A percentile compares a stretch with the other conserved stretches of the same genome.
Conservation (phyloP, 495 filamentous ascomycete species). For the Penicilliopsis zonata region DNA sequence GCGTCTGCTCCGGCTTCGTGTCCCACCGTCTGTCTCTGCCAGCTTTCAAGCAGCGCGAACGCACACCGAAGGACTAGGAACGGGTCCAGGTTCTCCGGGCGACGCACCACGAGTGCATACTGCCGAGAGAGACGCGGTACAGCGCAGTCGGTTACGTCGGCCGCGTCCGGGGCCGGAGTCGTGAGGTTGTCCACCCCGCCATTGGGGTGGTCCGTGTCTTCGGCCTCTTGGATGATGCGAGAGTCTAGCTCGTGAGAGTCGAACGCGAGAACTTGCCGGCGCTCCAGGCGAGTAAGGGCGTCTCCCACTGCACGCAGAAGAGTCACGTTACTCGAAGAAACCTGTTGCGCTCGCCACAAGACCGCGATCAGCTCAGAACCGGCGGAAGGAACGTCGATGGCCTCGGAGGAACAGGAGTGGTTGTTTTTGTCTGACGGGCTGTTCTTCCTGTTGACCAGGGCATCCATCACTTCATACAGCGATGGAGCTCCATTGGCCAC, state of each 20-base stretch:
- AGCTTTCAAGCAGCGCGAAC: background rate
- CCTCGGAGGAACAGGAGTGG: background rate
- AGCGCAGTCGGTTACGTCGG: background rate
- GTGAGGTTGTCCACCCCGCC: background rate
- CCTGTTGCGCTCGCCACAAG: background rate
- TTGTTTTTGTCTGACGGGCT: background rate
- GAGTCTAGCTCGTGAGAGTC: too few species aligned
- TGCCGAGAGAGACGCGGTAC: background rate
- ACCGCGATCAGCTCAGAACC: background rate
- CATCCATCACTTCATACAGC: slow-evolving; percentile 2
- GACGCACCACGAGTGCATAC: slow-evolving; percentile 1
- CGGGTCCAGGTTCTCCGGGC: background rate
- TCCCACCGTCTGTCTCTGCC: background rate
- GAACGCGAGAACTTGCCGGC: background rate
- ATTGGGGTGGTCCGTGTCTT: background rate
- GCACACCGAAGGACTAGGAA: background rate
- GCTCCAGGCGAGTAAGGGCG: slow-evolving; percentile 1
- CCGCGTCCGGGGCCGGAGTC: background rate
- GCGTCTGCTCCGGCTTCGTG: background rate
- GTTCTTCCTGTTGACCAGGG: background rate
- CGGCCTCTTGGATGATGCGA: background rate
- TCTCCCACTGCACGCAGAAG: slow-evolving; percentile 1
- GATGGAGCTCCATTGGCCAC: background rate
- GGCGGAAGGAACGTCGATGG: background rate
- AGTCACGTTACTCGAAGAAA: background rate